Evolutionary conservation across 352 stramenopile genomes (phyloP).

Genomic region (Thraustochytrium sp.): DNA sequence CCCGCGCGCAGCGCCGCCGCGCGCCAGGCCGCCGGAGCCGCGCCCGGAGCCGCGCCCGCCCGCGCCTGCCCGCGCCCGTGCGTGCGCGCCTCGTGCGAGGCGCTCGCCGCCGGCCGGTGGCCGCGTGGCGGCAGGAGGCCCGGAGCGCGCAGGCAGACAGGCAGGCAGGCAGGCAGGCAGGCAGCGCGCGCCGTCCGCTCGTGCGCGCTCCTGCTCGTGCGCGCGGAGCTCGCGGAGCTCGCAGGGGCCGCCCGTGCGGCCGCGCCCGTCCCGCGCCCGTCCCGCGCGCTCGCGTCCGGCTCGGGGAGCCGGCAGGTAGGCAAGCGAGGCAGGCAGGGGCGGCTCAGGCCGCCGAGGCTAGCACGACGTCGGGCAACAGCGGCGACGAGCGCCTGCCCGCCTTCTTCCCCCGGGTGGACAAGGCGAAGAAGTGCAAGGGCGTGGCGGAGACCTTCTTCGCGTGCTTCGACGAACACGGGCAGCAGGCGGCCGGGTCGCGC

Average conservation of each 20-base stretch:
- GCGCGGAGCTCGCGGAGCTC: too few species aligned
- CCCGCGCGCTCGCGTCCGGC: background rate
- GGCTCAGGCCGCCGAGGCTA: background rate
- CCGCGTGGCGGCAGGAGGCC: background rate
- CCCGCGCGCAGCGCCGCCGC: too few species aligned
- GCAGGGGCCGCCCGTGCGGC: too few species aligned
- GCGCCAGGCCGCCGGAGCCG: too few species aligned
- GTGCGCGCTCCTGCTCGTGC: background rate
- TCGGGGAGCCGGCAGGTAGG: background rate
- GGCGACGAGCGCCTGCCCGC: background rate
- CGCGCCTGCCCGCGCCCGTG: too few species aligned
- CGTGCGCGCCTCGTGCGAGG: too few species aligned
- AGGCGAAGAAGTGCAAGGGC: conserved; percentile 26
- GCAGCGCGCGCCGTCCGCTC: background rate
- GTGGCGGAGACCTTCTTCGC: conserved; percentile 29
- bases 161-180: conserved; percentile 16
- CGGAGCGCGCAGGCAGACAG: background rate
- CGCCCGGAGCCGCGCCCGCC: too few species aligned
- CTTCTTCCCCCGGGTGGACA: conserved; percentile 41
- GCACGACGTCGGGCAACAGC: conserved; percentile 19
- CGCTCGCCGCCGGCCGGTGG: background rate
- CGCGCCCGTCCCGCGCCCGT: background rate
- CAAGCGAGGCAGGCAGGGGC: background rate
- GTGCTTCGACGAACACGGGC: conserved; percentile 38
- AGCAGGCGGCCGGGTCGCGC: background rate